Evolutionary conservation across 345 rosid species (phyloP).

Genomic region (Cardamine occulta): DNA sequence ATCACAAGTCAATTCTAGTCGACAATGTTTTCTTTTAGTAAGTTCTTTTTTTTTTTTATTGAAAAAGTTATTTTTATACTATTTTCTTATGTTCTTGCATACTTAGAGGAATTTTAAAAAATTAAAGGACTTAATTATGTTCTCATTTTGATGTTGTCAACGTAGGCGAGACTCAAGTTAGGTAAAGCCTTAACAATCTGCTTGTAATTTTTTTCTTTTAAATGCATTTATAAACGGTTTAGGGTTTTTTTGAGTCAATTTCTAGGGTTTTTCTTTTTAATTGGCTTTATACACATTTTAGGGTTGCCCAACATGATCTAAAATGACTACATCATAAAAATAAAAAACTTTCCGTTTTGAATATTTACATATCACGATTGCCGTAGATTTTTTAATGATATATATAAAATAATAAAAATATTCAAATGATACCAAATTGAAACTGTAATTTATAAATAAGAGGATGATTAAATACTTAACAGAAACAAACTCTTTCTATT

Average conservation of each 20-base stretch:
- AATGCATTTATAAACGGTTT: neutral
- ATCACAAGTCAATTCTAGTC: neutral
- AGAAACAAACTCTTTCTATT: neutral
- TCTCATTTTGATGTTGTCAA: conserved; percentile 2
- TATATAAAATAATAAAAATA: neutral
- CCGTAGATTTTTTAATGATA: neutral
- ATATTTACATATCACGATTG: neutral
- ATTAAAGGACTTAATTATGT: neutral
- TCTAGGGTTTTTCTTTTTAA: neutral
- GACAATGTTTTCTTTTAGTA: neutral
- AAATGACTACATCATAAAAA: neutral
- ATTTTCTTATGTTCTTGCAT: neutral
- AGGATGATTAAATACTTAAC: neutral
- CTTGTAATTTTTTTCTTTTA: neutral
- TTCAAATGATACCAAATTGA: neutral
- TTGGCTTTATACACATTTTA: neutral
- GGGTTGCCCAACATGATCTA: neutral
- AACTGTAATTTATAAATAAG: neutral
- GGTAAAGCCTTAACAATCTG: conserved; percentile 12
- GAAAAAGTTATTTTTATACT: too few relatives aligned
- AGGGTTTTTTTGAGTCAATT: conserved; percentile 2
- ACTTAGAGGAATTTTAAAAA: neutral
- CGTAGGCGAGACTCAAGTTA: conserved; percentile 20
- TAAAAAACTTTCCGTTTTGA: neutral
- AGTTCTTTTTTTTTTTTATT: neutral